A percentile compares a stretch with the other conserved stretches of the same genome.
Conservation (phyloP, 176 grass and related monocot genomes). For the Thalia dealbata region DNA sequence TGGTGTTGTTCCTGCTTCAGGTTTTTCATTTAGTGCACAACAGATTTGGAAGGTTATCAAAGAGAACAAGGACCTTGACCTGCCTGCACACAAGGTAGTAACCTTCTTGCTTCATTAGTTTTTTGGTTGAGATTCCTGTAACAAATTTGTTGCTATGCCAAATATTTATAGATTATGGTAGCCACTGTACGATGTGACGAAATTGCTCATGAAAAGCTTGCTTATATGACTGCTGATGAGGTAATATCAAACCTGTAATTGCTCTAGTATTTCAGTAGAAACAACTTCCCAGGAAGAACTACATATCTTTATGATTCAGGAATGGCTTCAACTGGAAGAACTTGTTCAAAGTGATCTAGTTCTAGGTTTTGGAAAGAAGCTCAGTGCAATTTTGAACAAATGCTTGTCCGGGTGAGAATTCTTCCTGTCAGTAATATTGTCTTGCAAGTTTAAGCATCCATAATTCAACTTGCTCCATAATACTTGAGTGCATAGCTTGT, state of each 20-base stretch:
- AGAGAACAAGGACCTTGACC: slow-evolving; percentile 97
- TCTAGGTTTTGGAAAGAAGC: slow-evolving; percentile 83
- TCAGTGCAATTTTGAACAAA: slow-evolving; percentile 65
- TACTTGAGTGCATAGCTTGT: neutral
- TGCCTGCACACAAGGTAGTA: slow-evolving; percentile 93
- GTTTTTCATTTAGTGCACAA: slow-evolving; percentile 90
- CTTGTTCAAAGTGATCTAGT: slow-evolving; percentile 63
- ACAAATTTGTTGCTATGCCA: neutral
- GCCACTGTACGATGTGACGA: slow-evolving; percentile 98
- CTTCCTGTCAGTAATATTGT: neutral
- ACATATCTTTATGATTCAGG: slow-evolving; percentile 38
- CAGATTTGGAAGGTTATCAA: slow-evolving; percentile 99
- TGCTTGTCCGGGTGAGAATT: slow-evolving; percentile 86
- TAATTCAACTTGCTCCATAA: neutral
- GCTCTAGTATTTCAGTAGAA: neutral
- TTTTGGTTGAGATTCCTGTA: slow-evolving; percentile 1
- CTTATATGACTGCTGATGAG: slow-evolving; percentile 63
- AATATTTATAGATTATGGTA: slow-evolving; percentile 77
- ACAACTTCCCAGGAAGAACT: slow-evolving; percentile 3
- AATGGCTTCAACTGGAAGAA: slow-evolving; percentile 86
- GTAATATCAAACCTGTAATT: slow-evolving; percentile 31
- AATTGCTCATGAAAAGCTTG: slow-evolving; percentile 89
- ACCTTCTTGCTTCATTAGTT: neutral
- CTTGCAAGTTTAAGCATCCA: neutral
- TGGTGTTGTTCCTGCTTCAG: slow-evolving; percentile 88